Evolutionary conservation across 2,329 filamentous ascomycete species (phyloP).

Genomic region (Akanthomyces muscarius): DNA sequence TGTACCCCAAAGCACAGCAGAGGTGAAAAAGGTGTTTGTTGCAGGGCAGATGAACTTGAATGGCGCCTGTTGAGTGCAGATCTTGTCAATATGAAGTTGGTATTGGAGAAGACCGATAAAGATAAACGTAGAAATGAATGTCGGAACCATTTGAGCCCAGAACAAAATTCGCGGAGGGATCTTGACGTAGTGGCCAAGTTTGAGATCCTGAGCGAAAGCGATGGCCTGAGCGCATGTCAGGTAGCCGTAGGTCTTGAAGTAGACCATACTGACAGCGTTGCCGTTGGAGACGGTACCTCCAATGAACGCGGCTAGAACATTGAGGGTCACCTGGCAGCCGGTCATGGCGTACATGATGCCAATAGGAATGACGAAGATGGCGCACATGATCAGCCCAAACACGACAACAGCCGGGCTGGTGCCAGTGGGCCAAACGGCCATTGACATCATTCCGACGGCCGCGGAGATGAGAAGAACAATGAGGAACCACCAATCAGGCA

Average conservation of each 20-base stretch:
- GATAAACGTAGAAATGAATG: constrained; percentile 32
- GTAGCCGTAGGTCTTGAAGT: constrained; percentile 42
- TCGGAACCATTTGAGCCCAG: constrained; percentile 33
- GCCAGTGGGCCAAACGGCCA: constrained; percentile 39
- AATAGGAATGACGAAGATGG: constrained; percentile 41
- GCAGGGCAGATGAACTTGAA: constrained; percentile 28
- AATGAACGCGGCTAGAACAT: constrained; percentile 46
- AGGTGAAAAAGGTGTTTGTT: constrained; percentile 34
- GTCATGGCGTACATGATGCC: constrained; percentile 44
- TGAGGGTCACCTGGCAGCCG: constrained; percentile 37
- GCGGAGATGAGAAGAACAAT: constrained; percentile 29
- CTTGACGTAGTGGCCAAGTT: constrained; percentile 39
- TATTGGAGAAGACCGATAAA: constrained; percentile 35
- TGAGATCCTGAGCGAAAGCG: constrained; percentile 38
- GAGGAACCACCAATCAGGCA: constrained; percentile 47
- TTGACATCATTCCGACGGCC: constrained; percentile 32
- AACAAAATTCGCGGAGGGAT: constrained; percentile 35
- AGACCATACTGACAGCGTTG: constrained; percentile 44
- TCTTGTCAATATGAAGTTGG: constrained; percentile 28
- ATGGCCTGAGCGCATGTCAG: constrained; percentile 34
- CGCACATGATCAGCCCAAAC: constrained; percentile 38
- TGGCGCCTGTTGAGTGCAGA: constrained; percentile 27
- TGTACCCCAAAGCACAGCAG: constrained; percentile 39
- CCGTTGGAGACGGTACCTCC: constrained; percentile 40
- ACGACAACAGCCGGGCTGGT: constrained; percentile 41